Evolutionary conservation across 495 filamentous ascomycete genomes (phyloP).

Genomic region (Hypoxylon fuscum): DNA sequence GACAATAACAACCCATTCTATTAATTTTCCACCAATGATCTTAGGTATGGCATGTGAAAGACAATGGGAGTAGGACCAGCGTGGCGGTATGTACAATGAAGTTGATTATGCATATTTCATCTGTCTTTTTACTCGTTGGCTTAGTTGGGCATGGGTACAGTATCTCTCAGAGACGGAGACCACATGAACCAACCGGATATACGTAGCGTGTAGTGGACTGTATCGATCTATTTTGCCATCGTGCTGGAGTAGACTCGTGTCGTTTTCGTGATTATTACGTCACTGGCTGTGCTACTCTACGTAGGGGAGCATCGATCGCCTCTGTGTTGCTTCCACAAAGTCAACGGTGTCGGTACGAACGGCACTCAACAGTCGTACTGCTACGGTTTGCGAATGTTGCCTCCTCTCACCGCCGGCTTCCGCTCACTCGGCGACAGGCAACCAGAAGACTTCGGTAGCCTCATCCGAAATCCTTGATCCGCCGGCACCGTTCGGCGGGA

Average conservation of each 20-base stretch:
- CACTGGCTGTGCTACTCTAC: too few relatives aligned
- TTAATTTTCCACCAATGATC: neutral
- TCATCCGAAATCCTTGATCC: constrained; percentile 4
- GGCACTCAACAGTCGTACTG: constrained; percentile 2
- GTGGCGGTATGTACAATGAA: too few relatives aligned
- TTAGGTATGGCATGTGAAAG: neutral
- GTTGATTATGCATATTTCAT: too few relatives aligned
- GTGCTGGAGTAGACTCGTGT: neutral
- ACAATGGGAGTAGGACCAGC: neutral
- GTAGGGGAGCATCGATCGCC: neutral
- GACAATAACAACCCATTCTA: neutral
- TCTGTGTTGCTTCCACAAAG: neutral
- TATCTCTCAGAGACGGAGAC: neutral
- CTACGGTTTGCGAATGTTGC: constrained; percentile 10
- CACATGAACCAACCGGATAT: neutral
- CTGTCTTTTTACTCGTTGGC: too few relatives aligned
- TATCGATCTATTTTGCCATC: neutral
- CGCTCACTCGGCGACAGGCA: constrained; percentile 18
- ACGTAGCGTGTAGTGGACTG: neutral
- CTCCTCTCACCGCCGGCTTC: constrained; percentile 15
- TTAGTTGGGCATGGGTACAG: too few relatives aligned
- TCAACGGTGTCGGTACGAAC: neutral
- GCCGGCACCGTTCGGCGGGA: constrained; percentile 11
- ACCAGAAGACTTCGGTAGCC: too few relatives aligned
- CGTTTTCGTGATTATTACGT: neutral